A percentile compares a stretch with the other conserved stretches of the same genome.
Conservation (phyloP, 768 basidiomycete genomes). For the Leccinum arenicola region DNA sequence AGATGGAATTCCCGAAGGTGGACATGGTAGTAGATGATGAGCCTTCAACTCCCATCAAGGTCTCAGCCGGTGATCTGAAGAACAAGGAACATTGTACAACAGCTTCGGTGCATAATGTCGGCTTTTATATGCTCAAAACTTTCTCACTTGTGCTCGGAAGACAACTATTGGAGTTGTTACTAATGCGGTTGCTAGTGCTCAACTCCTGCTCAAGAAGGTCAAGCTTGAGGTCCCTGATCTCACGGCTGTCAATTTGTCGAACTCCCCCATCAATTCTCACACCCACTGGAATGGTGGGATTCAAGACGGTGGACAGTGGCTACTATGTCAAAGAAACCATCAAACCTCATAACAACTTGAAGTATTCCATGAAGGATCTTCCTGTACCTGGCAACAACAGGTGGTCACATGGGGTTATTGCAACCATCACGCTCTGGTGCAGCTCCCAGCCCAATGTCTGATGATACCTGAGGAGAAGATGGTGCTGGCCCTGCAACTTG, state of each 20-base stretch:
- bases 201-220: neutral
- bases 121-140: too few species aligned
- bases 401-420: neutral
- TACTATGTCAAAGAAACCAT: neutral
- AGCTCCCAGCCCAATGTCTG: neutral
- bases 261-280: neutral
- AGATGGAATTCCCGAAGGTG: too few species aligned
- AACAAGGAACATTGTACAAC: neutral
- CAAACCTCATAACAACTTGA: neutral
- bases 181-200: neutral
- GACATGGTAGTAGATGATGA: neutral
- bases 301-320: neutral
- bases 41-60: neutral
- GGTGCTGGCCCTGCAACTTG: neutral
- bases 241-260: neutral
- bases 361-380: neutral
- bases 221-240: neutral
- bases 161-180: neutral
- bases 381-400: neutral
- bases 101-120: neutral
- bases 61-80: too few species aligned
- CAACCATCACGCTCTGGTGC: neutral
- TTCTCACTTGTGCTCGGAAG: neutral
- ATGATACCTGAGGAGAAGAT: neutral
- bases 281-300: neutral